Evolutionary conservation across 148 eudicot genomes (phyloP), one percentile per base, ranked within the genome.

Genomic region (Amaranthus palmeri): DNA sequence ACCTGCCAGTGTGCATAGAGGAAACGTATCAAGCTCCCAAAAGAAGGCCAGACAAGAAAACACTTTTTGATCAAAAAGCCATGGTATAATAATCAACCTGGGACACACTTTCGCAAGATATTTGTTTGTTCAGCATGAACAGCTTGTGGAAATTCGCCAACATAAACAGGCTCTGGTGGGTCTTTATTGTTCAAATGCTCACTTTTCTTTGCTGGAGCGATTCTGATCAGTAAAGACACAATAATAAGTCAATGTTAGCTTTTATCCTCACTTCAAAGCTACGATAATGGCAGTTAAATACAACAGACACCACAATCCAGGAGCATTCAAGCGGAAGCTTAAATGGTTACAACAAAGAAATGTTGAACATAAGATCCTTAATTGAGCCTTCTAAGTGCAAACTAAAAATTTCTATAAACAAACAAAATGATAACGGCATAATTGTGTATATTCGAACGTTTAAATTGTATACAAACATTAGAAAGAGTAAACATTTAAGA

Each of bases 61-160:
- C 40, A 2, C 41, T 50, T 25, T 51, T 61, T 47, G 54, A 62
- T 40, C 11, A 43, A 46, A 46, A 72, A 54, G 46, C 6, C 45
- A 65, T 4, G 36, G 10, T 64, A 7, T 18, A 70, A 14, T 47
- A 47, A 84, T 82, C 61, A 75, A 93, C 98, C 96, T 81, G 84
- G 81, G 78, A 71, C 63, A 70, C 65, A 80, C 62, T 83, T 86
- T 71, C 83, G 88, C 74, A 84, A 58, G 63, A 77, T 70, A 49
- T 55, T 73, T 61, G 77, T 74, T 73, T 91, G 96, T 68, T 92
- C 96, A 76, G 86, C 91, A 63, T 93, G 91, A 76, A 91, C 89
- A 61, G 71, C 87, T 82, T 89, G 96, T 0, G 98, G 98, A 77
- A 91, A 86, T 62, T 93, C 97, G 81, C 88, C 92, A 78, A 93